Evolutionary conservation across 805 yeast species (phyloP), one percentile per base, ranked within the genome.

Genomic region (Ogataea kodamae): DNA sequence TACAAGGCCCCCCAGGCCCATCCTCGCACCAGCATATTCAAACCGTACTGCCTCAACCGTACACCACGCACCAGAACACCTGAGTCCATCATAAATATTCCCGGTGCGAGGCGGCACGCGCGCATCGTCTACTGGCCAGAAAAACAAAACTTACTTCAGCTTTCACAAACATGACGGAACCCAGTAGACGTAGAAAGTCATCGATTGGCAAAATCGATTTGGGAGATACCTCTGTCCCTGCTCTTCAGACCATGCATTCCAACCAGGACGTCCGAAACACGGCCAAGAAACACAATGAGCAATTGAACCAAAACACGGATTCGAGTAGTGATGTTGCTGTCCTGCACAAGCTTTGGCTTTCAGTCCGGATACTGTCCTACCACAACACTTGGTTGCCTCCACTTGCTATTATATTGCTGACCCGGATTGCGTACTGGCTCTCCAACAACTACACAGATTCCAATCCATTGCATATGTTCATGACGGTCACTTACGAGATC

Each of bases 341-440:
- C 10, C 48, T 74, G 25, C 58, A 59, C 13, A 81, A 84, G 51
- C 56, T 81, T 26, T 66, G 73, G 68, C 52, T 76, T 7, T 71
- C 78, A 1, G 72, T 71, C 42, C 69, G 70, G 22, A 90, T 84
- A 47, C 58, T 81, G 50, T 57, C 68, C 44, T 70, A 62, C 42
- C 59, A 80, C 40, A 73, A 74, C 45, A 76, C 90, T 8, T 87
- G 96, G 96, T 53, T 85, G 20, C 64, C 74, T 8, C 89, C 92
- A 0, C 52, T 76, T 22, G 18, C 79, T 3, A 57, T 80, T 5
- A 46, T 83, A 42, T 23, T 64, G 0, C 40, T 54, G 2, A 57
- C 72, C 2, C 61, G 66, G 33, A 50, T 51, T 3, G 56, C 72
- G 3, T 85, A 70, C 55, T 61, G 73, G 30, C 49, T 74, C 14